These are phyloP conservation scores for Candida ficus DNA, from an alignment of 805 yeast genomes.

Conservation along the genomic window DNA sequence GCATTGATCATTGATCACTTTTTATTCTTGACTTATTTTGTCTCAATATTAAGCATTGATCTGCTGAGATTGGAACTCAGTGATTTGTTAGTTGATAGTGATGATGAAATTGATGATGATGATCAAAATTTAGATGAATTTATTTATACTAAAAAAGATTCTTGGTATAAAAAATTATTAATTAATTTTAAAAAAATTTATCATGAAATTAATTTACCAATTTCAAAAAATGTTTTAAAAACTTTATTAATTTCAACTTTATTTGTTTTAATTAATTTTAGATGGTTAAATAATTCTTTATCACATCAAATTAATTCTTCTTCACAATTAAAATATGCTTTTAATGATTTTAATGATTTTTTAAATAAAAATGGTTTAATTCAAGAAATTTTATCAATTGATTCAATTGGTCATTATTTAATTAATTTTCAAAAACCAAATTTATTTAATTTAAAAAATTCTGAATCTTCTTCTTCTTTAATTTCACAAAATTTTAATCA, in stretches of 20 bases:
- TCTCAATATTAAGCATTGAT: constrained; percentile 65
- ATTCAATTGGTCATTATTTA: background rate
- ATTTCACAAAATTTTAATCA: constrained; percentile 14
- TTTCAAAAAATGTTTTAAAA: constrained; percentile 28
- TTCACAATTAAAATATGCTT: background rate
- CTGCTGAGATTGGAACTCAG: constrained; percentile 56
- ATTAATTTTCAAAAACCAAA: constrained; percentile 1
- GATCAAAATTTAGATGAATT: constrained; percentile 11
- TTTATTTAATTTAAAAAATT: background rate
- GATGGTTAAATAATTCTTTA: constrained; percentile 30
- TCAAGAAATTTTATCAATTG: constrained; percentile 13
- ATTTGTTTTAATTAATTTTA: constrained; percentile 27
- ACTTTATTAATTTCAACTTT: constrained; percentile 25
- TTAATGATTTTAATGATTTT: constrained; percentile 9
- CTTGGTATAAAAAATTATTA: background rate
- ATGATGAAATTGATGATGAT: background rate
- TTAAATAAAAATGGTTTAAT: constrained; percentile 18
- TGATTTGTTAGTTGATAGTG: constrained; percentile 36
- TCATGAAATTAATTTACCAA: constrained; percentile 33
- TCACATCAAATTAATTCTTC: too few relatives aligned
- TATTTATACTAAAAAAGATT: too few relatives aligned
- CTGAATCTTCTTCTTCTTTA: too few relatives aligned
- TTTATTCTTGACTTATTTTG: constrained; percentile 58
- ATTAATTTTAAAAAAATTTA: constrained; percentile 4
- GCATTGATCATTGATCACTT: constrained; percentile 54